phyloP scores from a whole-genome alignment of 75 land plant species.

The Larix kaempferi region DNA sequence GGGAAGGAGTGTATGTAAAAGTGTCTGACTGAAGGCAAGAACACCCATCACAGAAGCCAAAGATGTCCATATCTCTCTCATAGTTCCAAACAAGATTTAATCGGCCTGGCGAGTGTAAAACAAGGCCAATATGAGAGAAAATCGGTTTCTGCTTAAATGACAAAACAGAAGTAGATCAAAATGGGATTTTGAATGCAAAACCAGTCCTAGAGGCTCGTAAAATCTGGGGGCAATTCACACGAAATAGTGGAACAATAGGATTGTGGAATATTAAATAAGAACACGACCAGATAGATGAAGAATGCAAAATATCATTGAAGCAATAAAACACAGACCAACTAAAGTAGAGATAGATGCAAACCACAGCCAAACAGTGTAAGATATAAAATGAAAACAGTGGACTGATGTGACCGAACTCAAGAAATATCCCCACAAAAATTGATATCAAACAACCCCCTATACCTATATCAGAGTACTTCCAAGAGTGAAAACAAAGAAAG shows the following conservation, averaged over 20 bases:
- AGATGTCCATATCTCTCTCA: conserved; percentile 63
- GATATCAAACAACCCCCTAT: neutral
- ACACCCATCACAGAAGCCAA: conserved; percentile 72
- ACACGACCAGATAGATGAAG: too few species aligned
- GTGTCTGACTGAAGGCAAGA: conserved; percentile 60
- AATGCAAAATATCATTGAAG: too few species aligned
- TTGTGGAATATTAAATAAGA: too few species aligned
- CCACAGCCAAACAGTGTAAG: neutral
- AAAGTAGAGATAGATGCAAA: neutral
- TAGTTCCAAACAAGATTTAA: conserved; percentile 4
- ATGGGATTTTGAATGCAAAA: neutral
- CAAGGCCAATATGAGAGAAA: neutral
- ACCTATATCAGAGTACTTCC: neutral
- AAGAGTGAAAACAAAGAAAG: too few species aligned
- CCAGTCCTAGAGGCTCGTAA: neutral
- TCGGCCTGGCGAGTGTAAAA: neutral
- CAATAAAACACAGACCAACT: neutral
- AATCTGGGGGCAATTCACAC: too few species aligned
- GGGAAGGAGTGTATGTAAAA: conserved; percentile 55
- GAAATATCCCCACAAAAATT: neutral
- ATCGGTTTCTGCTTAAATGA: neutral
- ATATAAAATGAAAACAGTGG: too few species aligned
- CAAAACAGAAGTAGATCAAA: neutral
- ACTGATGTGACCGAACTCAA: neutral
- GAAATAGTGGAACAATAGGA: too few species aligned